These are phyloP conservation scores for Colletotrichum sansevieriae DNA, from an alignment of 2,329 filamentous ascomycete genomes.

Conservation along the genomic window DNA sequence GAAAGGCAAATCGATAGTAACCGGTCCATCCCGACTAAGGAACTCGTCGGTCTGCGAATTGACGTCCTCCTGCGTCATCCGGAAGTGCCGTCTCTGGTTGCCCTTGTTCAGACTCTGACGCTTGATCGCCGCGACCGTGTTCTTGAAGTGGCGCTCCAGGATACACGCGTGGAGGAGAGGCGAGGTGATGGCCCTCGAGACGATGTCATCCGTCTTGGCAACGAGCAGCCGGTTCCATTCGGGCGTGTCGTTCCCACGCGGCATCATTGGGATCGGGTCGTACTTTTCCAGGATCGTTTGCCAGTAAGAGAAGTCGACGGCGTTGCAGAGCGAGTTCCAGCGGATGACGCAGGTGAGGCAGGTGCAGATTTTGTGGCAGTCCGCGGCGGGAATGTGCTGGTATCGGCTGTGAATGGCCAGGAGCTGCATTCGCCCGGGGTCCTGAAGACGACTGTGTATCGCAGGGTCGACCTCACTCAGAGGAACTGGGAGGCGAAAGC, in stretches of 20 bases:
- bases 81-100: conserved; percentile 56
- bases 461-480: conserved; percentile 55
- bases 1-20: conserved; percentile 65
- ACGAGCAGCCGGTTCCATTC: conserved; percentile 65
- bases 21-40: conserved; percentile 63
- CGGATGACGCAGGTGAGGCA: conserved; percentile 68
- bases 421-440: conserved; percentile 56
- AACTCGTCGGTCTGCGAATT: conserved; percentile 63
- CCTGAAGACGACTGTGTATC: conserved; percentile 55
- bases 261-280: conserved; percentile 65
- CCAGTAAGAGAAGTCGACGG: conserved; percentile 70
- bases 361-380: conserved; percentile 64
- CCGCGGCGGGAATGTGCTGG: conserved; percentile 63
- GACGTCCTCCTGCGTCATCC: conserved; percentile 55
- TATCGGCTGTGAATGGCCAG: conserved; percentile 63
- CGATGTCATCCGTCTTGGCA: conserved; percentile 56
- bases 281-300: conserved; percentile 64
- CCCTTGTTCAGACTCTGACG: conserved; percentile 62
- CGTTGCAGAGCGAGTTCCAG: conserved; percentile 68
- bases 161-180: conserved; percentile 64
- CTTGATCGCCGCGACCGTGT: conserved; percentile 48
- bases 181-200: conserved; percentile 59
- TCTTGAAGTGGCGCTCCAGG: conserved; percentile 48
- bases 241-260: conserved; percentile 57
- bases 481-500: conserved; percentile 64